Conservation (phyloP, 2,329 filamentous ascomycete species). For the Aspergillus transmontanensis region DNA sequence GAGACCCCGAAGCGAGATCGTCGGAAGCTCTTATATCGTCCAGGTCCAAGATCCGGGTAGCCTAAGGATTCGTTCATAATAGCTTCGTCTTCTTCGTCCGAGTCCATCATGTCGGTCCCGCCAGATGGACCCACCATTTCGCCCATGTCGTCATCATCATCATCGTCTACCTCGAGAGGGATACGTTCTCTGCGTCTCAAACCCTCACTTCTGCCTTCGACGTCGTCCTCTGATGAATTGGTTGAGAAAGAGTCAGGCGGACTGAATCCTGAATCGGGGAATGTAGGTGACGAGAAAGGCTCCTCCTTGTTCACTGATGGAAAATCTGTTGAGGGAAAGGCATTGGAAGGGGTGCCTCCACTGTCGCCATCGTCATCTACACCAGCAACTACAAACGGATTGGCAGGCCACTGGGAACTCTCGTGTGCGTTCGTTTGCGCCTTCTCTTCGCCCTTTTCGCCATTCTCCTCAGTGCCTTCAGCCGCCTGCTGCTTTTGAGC, state of each 20-base stretch:
- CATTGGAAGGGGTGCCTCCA: conserved; percentile 24
- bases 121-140: conserved; percentile 49
- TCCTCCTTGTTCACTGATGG: conserved; percentile 27
- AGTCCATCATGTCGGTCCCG: conserved; percentile 52
- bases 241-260: conserved; percentile 43
- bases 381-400: conserved; percentile 42
- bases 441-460: conserved; percentile 26
- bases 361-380: conserved; percentile 36
- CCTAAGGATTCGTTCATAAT: conserved; percentile 66
- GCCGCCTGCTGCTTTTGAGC: conserved; percentile 69
- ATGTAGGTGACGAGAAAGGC: conserved; percentile 36
- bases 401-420: conserved; percentile 36
- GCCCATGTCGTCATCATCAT: conserved; percentile 51
- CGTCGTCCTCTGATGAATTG: conserved; percentile 46
- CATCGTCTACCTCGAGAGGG: conserved; percentile 62
- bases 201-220: conserved; percentile 39
- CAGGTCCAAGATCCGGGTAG: conserved; percentile 63
- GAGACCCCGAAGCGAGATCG: conserved; percentile 33
- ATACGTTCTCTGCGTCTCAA: conserved; percentile 49
- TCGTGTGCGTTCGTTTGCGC: conserved; percentile 12
- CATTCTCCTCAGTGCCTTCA: conserved; percentile 40
- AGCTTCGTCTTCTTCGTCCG: conserved; percentile 56
- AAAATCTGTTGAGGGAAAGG: conserved; percentile 37
- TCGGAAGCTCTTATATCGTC: conserved; percentile 47
- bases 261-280: conserved; percentile 42